Evolutionary conservation across 768 basidiomycete genomes (phyloP).

Genomic region (Phanerochaete carnosa): DNA sequence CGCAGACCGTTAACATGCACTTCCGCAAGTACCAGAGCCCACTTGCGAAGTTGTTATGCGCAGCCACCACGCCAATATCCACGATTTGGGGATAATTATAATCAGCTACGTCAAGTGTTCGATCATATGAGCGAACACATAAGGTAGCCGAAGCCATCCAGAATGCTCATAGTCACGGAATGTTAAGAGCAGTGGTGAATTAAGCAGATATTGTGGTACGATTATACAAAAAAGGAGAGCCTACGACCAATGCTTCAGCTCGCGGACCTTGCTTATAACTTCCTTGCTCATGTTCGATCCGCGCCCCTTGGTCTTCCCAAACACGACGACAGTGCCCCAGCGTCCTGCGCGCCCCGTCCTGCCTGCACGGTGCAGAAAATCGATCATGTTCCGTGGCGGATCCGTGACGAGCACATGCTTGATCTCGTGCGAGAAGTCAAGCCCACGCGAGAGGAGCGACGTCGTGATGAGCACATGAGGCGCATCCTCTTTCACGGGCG

Average conservation of each 20-base stretch:
- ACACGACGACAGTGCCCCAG: slow-evolving; percentile 69
- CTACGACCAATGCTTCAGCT: slow-evolving; percentile 21
- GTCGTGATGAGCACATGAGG: slow-evolving; percentile 84
- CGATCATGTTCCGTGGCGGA: slow-evolving; percentile 84
- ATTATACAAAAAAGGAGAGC: not conserved
- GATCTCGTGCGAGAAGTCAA: slow-evolving; percentile 82
- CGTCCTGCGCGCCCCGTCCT: slow-evolving; percentile 74
- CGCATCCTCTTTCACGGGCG: slow-evolving; percentile 21
- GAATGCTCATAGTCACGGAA: not conserved
- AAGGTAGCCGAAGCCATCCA: no score
- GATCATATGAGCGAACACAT: no score
- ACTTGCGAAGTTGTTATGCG: no score
- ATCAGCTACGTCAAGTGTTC: no score
- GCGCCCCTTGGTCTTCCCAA: slow-evolving; percentile 66
- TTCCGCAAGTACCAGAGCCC: no score
- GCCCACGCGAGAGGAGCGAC: slow-evolving; percentile 84
- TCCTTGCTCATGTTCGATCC: slow-evolving; percentile 53
- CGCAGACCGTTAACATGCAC: no score
- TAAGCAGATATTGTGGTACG: not conserved
- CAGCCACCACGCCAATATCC: no score
- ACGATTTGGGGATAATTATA: no score
- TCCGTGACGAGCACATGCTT: slow-evolving; percentile 86
- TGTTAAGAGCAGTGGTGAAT: not conserved
- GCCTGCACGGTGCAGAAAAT: slow-evolving; percentile 91
- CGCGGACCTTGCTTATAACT: slow-evolving; percentile 47